Conservation (phyloP, 352 stramenopile genomes). For the Phytophthora sansomeana region DNA sequence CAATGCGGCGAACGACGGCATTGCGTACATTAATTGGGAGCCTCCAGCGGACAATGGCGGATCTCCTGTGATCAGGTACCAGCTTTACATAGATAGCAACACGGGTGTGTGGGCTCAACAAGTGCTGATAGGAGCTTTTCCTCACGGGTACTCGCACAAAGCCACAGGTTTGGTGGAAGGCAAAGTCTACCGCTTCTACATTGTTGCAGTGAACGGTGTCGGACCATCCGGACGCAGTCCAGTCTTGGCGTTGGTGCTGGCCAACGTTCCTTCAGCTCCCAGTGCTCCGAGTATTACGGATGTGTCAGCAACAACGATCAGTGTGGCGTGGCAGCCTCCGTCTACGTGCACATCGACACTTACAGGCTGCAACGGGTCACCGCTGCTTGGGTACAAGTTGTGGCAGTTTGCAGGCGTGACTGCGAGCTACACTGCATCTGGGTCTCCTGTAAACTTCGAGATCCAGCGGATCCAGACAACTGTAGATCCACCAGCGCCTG, state of each 20-base stretch:
- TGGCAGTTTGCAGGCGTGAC: conserved; percentile 92
- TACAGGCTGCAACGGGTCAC: conserved; percentile 79
- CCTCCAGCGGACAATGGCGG: conserved; percentile 94
- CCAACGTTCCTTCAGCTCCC: conserved; percentile 69
- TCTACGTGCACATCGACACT: conserved; percentile 72
- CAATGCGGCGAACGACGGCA: conserved; percentile 52
- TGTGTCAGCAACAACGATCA: conserved; percentile 69
- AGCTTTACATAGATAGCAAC: conserved; percentile 91
- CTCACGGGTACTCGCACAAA: conserved; percentile 58
- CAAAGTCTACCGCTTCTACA: conserved; percentile 94
- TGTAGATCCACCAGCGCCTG: conserved; percentile 57
- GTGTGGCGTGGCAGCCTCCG: conserved; percentile 73
- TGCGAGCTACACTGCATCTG: conserved; percentile 77
- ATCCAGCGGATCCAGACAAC: conserved; percentile 92
- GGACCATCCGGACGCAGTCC: conserved; percentile 84
- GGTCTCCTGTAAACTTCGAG: conserved; percentile 81
- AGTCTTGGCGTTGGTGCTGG: conserved; percentile 91
- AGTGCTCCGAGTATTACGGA: conserved; percentile 64
- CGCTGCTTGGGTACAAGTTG: conserved; percentile 92
- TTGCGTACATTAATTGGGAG: conserved; percentile 83
- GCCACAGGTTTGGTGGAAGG: conserved; percentile 72
- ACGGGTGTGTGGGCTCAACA: conserved; percentile 52
- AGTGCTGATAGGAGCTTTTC: conserved; percentile 55
- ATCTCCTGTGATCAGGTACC: conserved; percentile 91
- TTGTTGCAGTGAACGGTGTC: conserved; percentile 87